phyloP scores from a whole-genome alignment of 192 early-diverging fungal genomes.

The Coemansia guatemalensis region DNA sequence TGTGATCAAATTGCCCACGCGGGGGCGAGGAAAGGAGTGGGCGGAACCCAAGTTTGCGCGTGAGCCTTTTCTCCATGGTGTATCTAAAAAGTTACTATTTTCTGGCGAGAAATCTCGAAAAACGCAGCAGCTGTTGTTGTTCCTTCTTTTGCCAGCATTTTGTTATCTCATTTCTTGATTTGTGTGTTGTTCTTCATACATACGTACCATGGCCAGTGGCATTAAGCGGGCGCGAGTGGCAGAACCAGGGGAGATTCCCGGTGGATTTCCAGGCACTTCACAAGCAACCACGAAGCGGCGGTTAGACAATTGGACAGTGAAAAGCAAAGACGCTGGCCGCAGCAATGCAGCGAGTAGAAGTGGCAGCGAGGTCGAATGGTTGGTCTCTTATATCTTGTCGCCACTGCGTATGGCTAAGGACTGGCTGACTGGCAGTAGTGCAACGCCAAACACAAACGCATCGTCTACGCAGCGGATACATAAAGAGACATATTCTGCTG shows the following conservation, averaged over 20 bases:
- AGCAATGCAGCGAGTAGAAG: not conserved
- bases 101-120: too few relatives aligned
- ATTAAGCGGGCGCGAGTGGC: constrained; percentile 27
- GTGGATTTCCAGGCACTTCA: constrained; percentile 24
- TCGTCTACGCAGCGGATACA: not conserved
- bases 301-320: not conserved
- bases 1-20: constrained; percentile 22
- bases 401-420: constrained; percentile 25
- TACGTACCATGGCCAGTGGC: constrained; percentile 5
- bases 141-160: not conserved
- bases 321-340: not conserved
- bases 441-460: not conserved
- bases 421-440: constrained; percentile 20
- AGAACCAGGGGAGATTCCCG: constrained; percentile 32
- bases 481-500: not conserved
- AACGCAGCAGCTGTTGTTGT: not conserved
- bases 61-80: too few relatives aligned
- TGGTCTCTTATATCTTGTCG: constrained; percentile 20
- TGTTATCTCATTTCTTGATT: not conserved
- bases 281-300: constrained; percentile 12
- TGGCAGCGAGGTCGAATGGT: constrained; percentile 7
- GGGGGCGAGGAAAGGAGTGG: too few relatives aligned
- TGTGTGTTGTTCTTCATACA: not conserved
- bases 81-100: too few relatives aligned
- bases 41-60: not conserved